Base-by-base conservation (phyloP, 192 early-diverging fungal genomes). In the Backusella tarrabulga region DNA sequence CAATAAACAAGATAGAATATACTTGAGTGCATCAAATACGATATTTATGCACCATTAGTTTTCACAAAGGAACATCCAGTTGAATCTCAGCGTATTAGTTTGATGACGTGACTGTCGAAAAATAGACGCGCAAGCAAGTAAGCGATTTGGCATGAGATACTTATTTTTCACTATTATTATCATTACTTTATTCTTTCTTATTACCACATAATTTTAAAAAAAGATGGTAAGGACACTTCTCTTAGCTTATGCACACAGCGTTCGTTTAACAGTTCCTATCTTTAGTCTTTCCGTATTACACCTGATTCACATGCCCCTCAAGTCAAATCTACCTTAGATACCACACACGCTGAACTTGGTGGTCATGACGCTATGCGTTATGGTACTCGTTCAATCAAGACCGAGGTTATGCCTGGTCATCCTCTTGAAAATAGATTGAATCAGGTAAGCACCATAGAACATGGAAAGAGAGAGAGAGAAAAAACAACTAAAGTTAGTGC, bases 321-420 rank as follows among this genome's bases (percentile, higher is more conserved):
- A 29, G 44, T 78, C 44, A 77, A 76, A 56, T 80, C 76, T 19
- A 80, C 76, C 26, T 50, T 81, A 5, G 77, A 83, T 23, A 88
- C 87, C 5, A 80, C 85, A 35, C 87, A 89, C 77, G 79, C 90
- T 23, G 86, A 87, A 75, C 94, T 90, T 79, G 94, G 92, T 44
- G 89, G 92, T 46, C 95, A 96, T 78, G 95, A 97, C 82, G 90
- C 95, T 38, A 80, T 97, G 71, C 91, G 95, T 23, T 83, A 93
- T 75, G 95, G 95, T 32, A 76, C 90, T 77, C 78, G 83, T 67
- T 90, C 88, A 23, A 87, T 96, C 50, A 83, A 88, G 23, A 81
- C 79, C 23, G 90, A 94, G 44, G 82, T 95, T 52, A 77, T 87
- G 29, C 82, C 85, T 3, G 85, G 87, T 29, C 97, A 98, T 83